Percentiles rank a stretch among this genome's conserved stretches.
phyloP scores from a whole-genome alignment of 345 rosid genomes.

The Linum trigynum region DNA sequence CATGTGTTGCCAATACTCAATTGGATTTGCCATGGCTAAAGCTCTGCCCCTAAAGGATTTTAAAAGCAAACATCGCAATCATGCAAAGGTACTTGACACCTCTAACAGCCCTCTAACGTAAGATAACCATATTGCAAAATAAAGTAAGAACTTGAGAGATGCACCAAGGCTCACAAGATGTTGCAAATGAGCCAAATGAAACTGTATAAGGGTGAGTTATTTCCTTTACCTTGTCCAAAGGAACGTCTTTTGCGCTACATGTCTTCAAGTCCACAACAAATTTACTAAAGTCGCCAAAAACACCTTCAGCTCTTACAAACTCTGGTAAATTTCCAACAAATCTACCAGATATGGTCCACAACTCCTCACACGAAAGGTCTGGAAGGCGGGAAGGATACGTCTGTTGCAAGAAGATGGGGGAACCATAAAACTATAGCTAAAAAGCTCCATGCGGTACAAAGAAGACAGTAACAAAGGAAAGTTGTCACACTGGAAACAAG shows the following conservation, averaged over 20 bases:
- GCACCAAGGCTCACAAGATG: background rate
- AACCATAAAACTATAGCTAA: slow-evolving; percentile 3
- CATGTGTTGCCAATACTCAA: too few species aligned
- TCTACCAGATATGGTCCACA: slow-evolving; percentile 55
- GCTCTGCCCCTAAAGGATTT: too few species aligned
- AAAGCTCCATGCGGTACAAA: background rate
- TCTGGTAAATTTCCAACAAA: slow-evolving; percentile 55
- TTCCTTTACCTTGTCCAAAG: slow-evolving; percentile 46
- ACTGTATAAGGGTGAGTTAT: background rate
- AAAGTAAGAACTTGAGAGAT: background rate
- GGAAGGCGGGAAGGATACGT: slow-evolving; percentile 48
- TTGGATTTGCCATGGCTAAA: too few species aligned
- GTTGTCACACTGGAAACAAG: background rate
- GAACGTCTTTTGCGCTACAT: slow-evolving; percentile 42
- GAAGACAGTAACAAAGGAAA: background rate
- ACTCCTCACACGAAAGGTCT: slow-evolving; percentile 54
- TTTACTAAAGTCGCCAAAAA: slow-evolving; percentile 46
- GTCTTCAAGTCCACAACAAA: slow-evolving; percentile 44
- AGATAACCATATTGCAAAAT: background rate
- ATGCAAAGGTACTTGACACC: too few species aligned
- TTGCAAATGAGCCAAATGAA: background rate
- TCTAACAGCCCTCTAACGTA: too few species aligned
- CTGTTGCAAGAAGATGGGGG: slow-evolving; percentile 22
- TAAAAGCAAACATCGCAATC: too few species aligned
- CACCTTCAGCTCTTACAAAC: slow-evolving; percentile 40